Percentiles rank a stretch among this genome's conserved stretches.
These are phyloP conservation scores for Rheum nobile DNA, from an alignment of 148 eudicot genomes.

Conservation along the genomic window DNA sequence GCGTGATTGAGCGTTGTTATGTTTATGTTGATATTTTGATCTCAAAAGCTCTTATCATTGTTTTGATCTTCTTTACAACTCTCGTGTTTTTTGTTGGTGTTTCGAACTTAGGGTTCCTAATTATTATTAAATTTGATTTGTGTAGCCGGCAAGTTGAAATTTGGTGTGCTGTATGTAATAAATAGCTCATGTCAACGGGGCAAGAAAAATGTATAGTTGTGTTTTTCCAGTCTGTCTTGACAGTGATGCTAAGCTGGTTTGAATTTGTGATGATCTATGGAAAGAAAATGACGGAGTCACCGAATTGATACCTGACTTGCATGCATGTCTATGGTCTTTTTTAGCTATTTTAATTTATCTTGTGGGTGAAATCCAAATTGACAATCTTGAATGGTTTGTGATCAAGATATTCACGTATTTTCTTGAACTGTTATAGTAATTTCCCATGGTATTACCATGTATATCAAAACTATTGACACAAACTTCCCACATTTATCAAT, in stretches of 20 bases:
- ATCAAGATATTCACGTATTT: background rate
- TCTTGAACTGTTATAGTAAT: background rate
- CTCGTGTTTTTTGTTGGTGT: background rate
- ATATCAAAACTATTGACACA: background rate
- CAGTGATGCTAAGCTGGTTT: background rate
- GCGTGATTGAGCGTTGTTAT: background rate
- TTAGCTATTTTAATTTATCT: background rate
- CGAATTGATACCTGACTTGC: background rate
- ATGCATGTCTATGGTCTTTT: constrained; percentile 1
- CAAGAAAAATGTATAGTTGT: background rate
- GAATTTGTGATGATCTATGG: background rate
- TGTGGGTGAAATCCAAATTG: background rate
- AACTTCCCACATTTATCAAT: background rate
- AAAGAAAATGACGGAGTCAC: background rate
- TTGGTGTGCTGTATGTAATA: background rate
- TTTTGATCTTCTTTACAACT: background rate
- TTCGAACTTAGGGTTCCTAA: background rate
- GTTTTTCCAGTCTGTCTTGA: background rate
- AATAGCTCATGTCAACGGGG: background rate
- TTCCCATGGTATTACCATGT: background rate
- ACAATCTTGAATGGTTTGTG: background rate
- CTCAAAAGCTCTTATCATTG: background rate
- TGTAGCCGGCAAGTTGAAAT: background rate
- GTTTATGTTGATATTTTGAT: background rate
- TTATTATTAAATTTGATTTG: background rate